phyloP scores from a whole-genome alignment of 768 basidiomycete genomes.

The Nidula microcarpa region DNA sequence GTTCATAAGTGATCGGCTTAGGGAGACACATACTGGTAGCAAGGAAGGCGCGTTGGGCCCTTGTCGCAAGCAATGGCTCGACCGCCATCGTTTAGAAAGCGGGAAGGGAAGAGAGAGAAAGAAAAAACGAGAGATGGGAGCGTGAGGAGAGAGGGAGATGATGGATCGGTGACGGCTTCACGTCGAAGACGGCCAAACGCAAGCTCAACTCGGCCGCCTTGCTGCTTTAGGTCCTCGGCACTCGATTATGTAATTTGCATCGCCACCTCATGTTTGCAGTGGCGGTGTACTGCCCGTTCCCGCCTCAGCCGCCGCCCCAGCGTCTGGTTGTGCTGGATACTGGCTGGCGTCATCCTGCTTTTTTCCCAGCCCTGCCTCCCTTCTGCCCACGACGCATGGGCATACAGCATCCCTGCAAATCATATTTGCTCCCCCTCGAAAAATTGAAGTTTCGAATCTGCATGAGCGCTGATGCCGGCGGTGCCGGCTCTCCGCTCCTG shows the following conservation, averaged over 20 bases:
- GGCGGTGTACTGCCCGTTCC: not conserved
- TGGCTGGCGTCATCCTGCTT: too few species aligned
- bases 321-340: not conserved
- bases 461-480: too few species aligned
- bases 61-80: slow-evolving; percentile 69
- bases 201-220: slow-evolving; percentile 1
- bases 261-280: slow-evolving; percentile 1
- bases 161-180: not conserved
- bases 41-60: slow-evolving; percentile 71
- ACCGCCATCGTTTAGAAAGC: slow-evolving; percentile 50
- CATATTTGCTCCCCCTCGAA: too few species aligned
- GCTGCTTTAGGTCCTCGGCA: not conserved
- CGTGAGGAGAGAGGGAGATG: slow-evolving; percentile 3
- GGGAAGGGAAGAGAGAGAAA: not conserved
- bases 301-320: not conserved
- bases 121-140: slow-evolving; percentile 5
- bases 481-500: too few species aligned
- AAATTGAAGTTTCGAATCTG: too few species aligned
- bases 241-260: not conserved
- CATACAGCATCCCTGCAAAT: too few species aligned
- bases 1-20: not conserved
- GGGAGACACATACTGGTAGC: slow-evolving; percentile 51
- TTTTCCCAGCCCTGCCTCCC: too few species aligned
- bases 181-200: not conserved
- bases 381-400: too few species aligned